These are phyloP conservation scores for Lactarius indigo DNA, from an alignment of 768 basidiomycete genomes.

Conservation along the genomic window DNA sequence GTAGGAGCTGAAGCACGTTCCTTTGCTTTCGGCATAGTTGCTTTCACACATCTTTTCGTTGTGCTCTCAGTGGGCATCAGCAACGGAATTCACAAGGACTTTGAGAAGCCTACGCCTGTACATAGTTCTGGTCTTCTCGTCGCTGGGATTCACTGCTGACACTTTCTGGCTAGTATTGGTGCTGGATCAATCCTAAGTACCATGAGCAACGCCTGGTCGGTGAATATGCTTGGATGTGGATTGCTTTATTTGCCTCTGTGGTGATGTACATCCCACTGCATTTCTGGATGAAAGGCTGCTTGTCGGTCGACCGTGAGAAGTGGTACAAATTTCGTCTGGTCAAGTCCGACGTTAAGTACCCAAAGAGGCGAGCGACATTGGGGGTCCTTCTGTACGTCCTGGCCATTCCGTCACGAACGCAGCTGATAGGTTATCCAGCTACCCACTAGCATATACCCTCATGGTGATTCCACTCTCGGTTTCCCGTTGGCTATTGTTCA, in stretches of 20 bases:
- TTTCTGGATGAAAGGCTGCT: constrained; percentile 36
- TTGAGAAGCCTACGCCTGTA: constrained; percentile 36
- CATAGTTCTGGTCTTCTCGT: background rate
- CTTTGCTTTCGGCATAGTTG: constrained; percentile 25
- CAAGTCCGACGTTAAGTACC: constrained; percentile 8
- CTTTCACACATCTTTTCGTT: constrained; percentile 11
- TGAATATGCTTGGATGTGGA: constrained; percentile 47
- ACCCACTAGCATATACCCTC: constrained; percentile 40
- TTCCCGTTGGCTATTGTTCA: constrained; percentile 39
- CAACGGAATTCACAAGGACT: constrained; percentile 27
- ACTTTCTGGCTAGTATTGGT: constrained; percentile 35
- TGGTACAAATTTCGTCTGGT: constrained; percentile 36
- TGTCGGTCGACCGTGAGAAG: constrained; percentile 30
- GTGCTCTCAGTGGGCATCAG: constrained; percentile 38
- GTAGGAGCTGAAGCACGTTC: constrained; percentile 33
- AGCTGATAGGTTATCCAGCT: constrained; percentile 27
- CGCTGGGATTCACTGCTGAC: background rate
- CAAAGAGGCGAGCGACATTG: constrained; percentile 13
- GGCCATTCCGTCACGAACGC: background rate
- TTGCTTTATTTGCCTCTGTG: constrained; percentile 36
- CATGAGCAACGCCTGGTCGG: constrained; percentile 35
- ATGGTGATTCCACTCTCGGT: constrained; percentile 40
- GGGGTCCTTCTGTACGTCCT: constrained; percentile 31
- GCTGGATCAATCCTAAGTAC: constrained; percentile 40
- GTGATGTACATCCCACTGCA: constrained; percentile 37